Evolutionary conservation across 306 rosid genomes (phyloP), one percentile per base, ranked within the genome.

Genomic region (Vigna radiata): DNA sequence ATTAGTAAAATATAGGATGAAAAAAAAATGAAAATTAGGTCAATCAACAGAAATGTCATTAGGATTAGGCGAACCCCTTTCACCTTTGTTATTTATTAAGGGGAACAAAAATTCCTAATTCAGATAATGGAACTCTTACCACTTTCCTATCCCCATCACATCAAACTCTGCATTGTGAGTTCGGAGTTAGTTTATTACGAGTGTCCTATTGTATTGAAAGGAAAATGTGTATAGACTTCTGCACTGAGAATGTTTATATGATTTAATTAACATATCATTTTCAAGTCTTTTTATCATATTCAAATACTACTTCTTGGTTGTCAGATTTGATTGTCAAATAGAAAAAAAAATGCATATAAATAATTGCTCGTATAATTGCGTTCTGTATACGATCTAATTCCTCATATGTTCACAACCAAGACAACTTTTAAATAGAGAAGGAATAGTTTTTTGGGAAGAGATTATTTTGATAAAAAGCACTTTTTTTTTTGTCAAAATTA

Each of bases 1-100:
- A 72, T 83, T 72, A 76, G 78, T 60, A 72, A 71, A 76, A 50
- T 71, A 76, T 76, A 79, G 80, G 67, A 67, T 62, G 4, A n/a
- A 53, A 18, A 58, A 29, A 75, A 46, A 50, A 41, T 66, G 70
- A 61, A 66, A 74, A 79, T 72, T 79, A 85, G 88, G 52, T 70
- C 25, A 53, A 72, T 64, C 58, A 37, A 83, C 76, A 54, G 72
- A 13, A 36, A 44, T 72, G 59, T 76, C 78, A 50, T 44, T 82
- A 86, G 89, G 75, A 67, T 76, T 76, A 82, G 85, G 82, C 60
- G 64, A 58, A 55, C 63, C 63, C 60, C 63, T 58, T 43, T 29
- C 29, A 59, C 53, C 21, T 31, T 79, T 59, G 72, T 69, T 74
- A 39, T 75, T 74, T 44, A 76, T 69, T 29, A 25, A 63, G 76